Evolutionary conservation across 1,139 yeast species (phyloP), one percentile per base, ranked within the genome.

Genomic region (Kurtzmaniella quercitrusa): DNA sequence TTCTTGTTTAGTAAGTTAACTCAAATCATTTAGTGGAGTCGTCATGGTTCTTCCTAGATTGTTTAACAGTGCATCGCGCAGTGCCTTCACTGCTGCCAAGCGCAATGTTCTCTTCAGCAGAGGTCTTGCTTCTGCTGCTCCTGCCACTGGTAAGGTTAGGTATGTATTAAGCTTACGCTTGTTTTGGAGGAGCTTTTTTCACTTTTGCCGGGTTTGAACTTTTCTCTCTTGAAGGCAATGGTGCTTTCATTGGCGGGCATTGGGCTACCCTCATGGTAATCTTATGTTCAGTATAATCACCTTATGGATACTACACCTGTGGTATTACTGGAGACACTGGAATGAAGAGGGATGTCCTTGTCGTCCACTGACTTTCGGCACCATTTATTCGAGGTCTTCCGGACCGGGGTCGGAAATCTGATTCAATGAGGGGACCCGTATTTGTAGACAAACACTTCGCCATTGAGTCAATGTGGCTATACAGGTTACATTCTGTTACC

Each of bases 1-100:
- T 34, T 38, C 40, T 36, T 16, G 36, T 25, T 27, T 31, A 40
- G 25, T 27, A 21, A 40, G 25, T 40, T 31, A 38, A 42, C 38
- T 38, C 43, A 40, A 38, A 41, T 43, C 18, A 25, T 34, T 38
- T 43, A 43, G 46, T 43, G 45, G 45, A 43, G 45, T 43, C 45
- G 40, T 43, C 25, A 81, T 81, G 87, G 86, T 80, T 75, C 77
- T 84, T 73, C 93, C 96, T 73, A 89, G 95, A 83, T 83, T 89
- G 75, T 83, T 86, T 75, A 85, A 90, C 78, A 79, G 89, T 70
- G 75, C 89, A 65, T 81, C 95, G 63, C 90, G 91, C 77, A 79
- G 86, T 70, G 95, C 96, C 65, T 81, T 85, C 74, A 82, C 82
- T 73, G 93, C 93, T 63, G 94, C 93, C 63, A 85, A 82, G 80